Evolutionary conservation across 2,329 filamentous ascomycete species (phyloP).

Genomic region (Didymella keratinophila): DNA sequence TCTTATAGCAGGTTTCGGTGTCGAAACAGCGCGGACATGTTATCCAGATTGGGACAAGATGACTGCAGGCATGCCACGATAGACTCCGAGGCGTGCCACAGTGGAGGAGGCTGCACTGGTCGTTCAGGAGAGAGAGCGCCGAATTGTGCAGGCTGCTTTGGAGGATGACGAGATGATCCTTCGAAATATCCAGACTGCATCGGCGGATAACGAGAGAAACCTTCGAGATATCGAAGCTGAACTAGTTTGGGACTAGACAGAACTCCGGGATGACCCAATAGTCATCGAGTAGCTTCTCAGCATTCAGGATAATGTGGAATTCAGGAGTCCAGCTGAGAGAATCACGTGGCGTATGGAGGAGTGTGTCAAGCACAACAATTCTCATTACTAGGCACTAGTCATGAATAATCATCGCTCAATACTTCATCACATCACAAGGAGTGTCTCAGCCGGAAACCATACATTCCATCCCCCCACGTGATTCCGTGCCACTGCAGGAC

Average conservation of each 20-base stretch:
- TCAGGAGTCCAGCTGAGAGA: too few relatives aligned
- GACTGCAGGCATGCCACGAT: not conserved
- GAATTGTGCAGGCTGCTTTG: too few relatives aligned
- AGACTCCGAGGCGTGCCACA: not conserved
- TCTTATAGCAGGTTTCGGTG: not conserved
- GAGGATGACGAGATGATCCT: too few relatives aligned
- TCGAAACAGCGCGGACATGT: not conserved
- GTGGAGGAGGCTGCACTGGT: not conserved
- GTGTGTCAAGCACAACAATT: slow-evolving; percentile 1
- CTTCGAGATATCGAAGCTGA: too few relatives aligned
- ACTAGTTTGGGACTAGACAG: too few relatives aligned
- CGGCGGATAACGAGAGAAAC: too few relatives aligned
- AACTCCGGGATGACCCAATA: too few relatives aligned
- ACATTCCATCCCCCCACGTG: too few relatives aligned
- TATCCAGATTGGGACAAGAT: not conserved
- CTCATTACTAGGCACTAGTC: not conserved
- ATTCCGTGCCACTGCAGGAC: not conserved
- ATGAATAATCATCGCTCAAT: not conserved
- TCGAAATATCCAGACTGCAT: too few relatives aligned
- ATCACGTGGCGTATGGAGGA: not conserved
- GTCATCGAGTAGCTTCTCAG: too few relatives aligned
- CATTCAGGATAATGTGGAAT: too few relatives aligned
- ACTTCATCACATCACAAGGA: not conserved
- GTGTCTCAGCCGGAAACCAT: not conserved
- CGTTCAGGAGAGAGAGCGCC: not conserved